Conservation (phyloP, 139 green algal species). For the Limnomonas spitsbergensis region DNA sequence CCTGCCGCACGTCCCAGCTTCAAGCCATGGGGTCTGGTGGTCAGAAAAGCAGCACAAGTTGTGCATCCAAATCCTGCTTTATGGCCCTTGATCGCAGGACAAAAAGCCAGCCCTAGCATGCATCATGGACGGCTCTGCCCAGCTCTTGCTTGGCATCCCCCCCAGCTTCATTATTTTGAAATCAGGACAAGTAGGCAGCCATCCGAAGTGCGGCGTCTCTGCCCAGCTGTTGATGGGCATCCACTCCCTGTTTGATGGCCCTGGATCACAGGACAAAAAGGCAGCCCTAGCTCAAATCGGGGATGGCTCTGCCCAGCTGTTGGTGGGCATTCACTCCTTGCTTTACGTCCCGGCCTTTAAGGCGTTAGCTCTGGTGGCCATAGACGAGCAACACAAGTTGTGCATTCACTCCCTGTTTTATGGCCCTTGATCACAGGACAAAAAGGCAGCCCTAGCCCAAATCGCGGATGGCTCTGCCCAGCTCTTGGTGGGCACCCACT, state of each 20-base stretch:
- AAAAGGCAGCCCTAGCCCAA: neutral
- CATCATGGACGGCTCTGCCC: no score
- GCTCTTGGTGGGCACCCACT: slow-evolving; percentile 17
- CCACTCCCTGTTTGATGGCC: slow-evolving; percentile 8
- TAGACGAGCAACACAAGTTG: slow-evolving; percentile 97
- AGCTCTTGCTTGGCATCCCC: no score
- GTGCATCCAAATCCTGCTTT: no score
- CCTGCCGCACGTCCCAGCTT: no score
- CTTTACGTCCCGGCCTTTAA: slow-evolving; percentile 43
- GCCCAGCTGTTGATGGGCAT: slow-evolving; percentile 10
- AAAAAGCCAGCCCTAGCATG: no score
- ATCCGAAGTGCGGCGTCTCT: no score
- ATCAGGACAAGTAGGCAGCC: no score
- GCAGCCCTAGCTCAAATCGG: neutral
- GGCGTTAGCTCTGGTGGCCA: slow-evolving; percentile 80
- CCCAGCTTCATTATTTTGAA: no score
- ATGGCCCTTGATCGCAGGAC: no score
- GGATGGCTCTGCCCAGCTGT: neutral
- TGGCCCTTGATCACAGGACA: slow-evolving; percentile 3
- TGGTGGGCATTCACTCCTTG: slow-evolving; percentile 16
- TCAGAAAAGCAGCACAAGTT: no score
- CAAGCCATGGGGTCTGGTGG: no score
- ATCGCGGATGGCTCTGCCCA: neutral
- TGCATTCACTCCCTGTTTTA: no score
- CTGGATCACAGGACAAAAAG: slow-evolving; percentile 13